Conservation (phyloP, 108 stramenopile species). For the Aurantiochytrium sp. region DNA sequence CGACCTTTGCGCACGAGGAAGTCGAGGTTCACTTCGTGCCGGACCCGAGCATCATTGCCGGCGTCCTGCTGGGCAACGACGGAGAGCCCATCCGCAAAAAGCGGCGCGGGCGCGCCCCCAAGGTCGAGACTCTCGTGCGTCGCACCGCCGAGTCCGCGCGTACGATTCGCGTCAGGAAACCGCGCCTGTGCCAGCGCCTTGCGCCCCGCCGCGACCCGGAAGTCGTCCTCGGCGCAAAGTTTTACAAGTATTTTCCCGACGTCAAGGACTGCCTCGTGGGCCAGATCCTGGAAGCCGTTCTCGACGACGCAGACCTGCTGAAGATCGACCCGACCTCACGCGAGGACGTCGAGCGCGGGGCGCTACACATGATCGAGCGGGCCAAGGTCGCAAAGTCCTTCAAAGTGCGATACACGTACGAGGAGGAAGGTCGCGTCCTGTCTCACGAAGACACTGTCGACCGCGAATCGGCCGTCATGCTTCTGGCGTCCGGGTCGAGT, state of each 20-base stretch:
- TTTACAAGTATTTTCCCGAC: constrained; percentile 17
- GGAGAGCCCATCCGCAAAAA: not conserved
- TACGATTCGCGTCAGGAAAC: not conserved
- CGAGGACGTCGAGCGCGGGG: not conserved
- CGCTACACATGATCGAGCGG: not conserved
- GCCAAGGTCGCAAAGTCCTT: not conserved
- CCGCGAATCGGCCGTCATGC: not conserved
- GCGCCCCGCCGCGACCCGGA: not conserved
- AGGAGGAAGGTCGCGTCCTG: not conserved
- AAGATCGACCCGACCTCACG: not conserved
- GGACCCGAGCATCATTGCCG: not conserved
- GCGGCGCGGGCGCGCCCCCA: not conserved
- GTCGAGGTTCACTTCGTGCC: not conserved
- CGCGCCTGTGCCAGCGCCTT: not conserved
- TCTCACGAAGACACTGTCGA: not conserved
- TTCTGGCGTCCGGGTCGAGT: not conserved
- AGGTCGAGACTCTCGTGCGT: not conserved
- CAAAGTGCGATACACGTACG: not conserved
- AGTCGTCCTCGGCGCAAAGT: not conserved
- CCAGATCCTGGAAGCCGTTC: not conserved
- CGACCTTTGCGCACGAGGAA: not conserved
- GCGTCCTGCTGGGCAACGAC: not conserved
- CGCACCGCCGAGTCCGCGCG: not conserved
- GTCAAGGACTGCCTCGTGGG: not conserved
- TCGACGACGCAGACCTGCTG: not conserved